Conservation (phyloP, 2,329 filamentous ascomycete species). For the Penicillium glabrum region DNA sequence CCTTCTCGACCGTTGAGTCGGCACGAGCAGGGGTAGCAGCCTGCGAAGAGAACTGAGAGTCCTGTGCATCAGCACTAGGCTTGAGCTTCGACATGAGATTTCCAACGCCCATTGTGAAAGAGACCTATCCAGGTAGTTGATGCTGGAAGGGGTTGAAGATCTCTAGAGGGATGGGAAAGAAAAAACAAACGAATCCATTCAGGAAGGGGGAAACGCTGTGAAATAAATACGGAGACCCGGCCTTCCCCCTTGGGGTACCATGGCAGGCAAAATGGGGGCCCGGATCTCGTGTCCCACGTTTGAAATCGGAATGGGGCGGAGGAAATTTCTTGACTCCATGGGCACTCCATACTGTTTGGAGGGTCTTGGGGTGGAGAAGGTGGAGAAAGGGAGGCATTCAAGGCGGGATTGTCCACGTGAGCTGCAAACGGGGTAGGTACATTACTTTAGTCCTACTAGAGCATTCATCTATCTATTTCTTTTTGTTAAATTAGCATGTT, state of each 20-base stretch:
- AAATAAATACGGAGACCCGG: conserved; percentile 27
- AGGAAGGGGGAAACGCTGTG: conserved; percentile 11
- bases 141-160: not conserved
- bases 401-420: conserved; percentile 20
- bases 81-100: conserved; percentile 32
- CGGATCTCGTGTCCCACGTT: conserved; percentile 31
- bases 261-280: conserved; percentile 30
- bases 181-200: conserved; percentile 8
- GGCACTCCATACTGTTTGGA: conserved; percentile 25
- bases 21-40: conserved; percentile 33
- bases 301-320: conserved; percentile 21
- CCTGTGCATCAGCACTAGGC: conserved; percentile 16
- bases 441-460: not conserved
- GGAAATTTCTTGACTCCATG: conserved; percentile 25
- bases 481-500: not conserved
- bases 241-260: conserved; percentile 24
- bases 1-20: conserved; percentile 36
- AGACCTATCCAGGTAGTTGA: conserved; percentile 2
- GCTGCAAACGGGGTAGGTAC: conserved; percentile 3
- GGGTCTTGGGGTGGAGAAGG: conserved; percentile 26
- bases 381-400: conserved; percentile 18
- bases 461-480: not conserved
- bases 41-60: conserved; percentile 33
- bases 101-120: conserved; percentile 29
- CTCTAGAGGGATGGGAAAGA: conserved; percentile 1